Evolutionary conservation across 148 eudicot species (phyloP).

Genomic region (Vaccinium myrtillus): DNA sequence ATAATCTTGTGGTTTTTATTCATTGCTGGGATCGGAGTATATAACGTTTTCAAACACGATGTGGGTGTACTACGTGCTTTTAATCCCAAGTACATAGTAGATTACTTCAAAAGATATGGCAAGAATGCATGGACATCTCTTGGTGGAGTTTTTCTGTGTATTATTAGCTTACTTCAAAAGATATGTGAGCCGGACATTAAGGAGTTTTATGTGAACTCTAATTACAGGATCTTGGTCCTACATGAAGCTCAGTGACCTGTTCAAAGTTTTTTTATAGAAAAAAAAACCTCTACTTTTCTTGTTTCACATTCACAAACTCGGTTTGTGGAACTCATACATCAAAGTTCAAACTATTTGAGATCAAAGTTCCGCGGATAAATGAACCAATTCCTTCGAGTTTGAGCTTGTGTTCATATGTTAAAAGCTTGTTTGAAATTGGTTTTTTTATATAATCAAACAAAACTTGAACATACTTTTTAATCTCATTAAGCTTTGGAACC

Average conservation of each 20-base stretch:
- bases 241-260: neutral
- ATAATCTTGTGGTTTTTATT: conserved; percentile 51
- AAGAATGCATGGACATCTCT: conserved; percentile 69
- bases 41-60: conserved; percentile 56
- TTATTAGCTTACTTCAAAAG: no score
- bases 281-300: no score
- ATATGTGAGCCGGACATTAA: conserved; percentile 39
- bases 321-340: neutral
- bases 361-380: neutral
- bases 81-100: conserved; percentile 52
- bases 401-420: no score
- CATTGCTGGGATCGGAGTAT: conserved; percentile 53
- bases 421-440: no score
- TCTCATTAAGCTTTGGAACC: neutral
- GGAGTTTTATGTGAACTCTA: no score
- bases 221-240: neutral
- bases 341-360: no score
- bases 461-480: neutral
- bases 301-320: neutral
- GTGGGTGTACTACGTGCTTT: conserved; percentile 49
- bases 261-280: neutral
- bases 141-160: conserved; percentile 70
- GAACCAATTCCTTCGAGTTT: neutral
- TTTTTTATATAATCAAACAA: neutral
- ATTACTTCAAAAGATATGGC: conserved; percentile 59